These are phyloP conservation scores for Colletotrichum kahawae DNA, from an alignment of 2,329 filamentous ascomycete species.

Conservation along the genomic window DNA sequence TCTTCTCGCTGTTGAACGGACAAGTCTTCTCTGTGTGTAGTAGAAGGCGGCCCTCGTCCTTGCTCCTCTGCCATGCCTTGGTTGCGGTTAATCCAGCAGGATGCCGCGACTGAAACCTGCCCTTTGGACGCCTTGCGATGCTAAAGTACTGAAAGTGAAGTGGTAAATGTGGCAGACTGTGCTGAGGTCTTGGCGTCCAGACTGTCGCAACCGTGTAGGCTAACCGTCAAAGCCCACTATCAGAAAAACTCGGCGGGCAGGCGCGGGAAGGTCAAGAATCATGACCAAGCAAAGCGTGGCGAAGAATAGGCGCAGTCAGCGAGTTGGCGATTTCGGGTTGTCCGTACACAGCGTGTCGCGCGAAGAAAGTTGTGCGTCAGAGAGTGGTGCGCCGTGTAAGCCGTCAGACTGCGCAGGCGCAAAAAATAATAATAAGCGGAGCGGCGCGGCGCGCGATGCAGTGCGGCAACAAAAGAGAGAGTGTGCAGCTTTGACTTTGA, in stretches of 20 bases:
- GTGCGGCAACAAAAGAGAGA: background rate
- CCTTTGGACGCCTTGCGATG: slow-evolving; percentile 7
- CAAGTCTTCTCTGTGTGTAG: slow-evolving; percentile 20
- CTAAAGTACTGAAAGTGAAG: background rate
- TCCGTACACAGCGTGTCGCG: background rate
- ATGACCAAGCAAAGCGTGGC: slow-evolving; percentile 13
- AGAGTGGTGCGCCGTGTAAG: slow-evolving; percentile 6
- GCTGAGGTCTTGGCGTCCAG: background rate
- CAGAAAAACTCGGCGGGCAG: background rate
- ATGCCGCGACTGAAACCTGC: slow-evolving; percentile 6
- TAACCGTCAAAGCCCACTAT: slow-evolving; percentile 5
- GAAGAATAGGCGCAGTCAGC: background rate
- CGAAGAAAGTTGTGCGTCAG: background rate
- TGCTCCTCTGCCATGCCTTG: slow-evolving; percentile 25
- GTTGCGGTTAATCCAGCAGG: slow-evolving; percentile 14
- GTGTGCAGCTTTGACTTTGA: background rate
- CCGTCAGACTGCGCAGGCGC: slow-evolving; percentile 1
- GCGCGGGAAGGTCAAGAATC: slow-evolving; percentile 16
- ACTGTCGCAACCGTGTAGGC: background rate
- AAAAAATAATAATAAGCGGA: background rate
- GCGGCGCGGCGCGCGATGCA: background rate
- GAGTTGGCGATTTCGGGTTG: background rate
- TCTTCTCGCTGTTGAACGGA: slow-evolving; percentile 20
- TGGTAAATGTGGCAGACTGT: background rate
- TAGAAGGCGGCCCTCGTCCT: slow-evolving; percentile 24